These are phyloP conservation scores for thale cress (Arabidopsis thaliana) DNA, from an alignment of 345 rosid species.

Conservation along the genomic window DNA sequence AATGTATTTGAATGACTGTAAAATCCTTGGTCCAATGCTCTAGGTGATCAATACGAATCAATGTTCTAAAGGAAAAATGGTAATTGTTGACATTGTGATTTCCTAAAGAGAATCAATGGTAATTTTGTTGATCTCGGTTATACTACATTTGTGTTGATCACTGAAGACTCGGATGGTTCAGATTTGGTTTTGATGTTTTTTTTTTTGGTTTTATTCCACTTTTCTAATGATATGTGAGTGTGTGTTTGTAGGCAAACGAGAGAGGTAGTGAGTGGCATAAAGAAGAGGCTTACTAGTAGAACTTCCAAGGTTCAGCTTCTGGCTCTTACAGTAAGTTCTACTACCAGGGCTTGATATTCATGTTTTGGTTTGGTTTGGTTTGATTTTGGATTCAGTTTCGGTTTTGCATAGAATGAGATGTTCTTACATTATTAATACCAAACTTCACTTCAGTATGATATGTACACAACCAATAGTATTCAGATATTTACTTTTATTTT, in stretches of 20 bases:
- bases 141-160: slow-evolving; percentile 2
- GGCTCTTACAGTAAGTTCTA: slow-evolving; percentile 81
- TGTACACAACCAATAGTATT: slow-evolving; percentile 10
- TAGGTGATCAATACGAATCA: slow-evolving; percentile 2
- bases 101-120: not conserved
- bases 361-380: not conserved
- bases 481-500: not conserved
- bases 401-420: not conserved
- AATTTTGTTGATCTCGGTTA: not conserved
- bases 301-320: slow-evolving; percentile 94
- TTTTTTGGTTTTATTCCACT: not conserved
- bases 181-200: slow-evolving; percentile 7
- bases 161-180: slow-evolving; percentile 1
- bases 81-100: not conserved
- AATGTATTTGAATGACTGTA: not conserved
- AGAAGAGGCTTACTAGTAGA: slow-evolving; percentile 83
- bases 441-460: not conserved
- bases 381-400: not conserved
- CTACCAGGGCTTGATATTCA: not conserved
- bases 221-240: not conserved
- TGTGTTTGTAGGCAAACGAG: slow-evolving; percentile 78
- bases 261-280: slow-evolving; percentile 94
- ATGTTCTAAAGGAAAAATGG: not conserved
- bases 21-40: slow-evolving; percentile 10
- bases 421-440: not conserved